These are phyloP conservation scores for Umbelopsis sp. DNA, from an alignment of 192 early-diverging fungal species.

Conservation along the genomic window DNA sequence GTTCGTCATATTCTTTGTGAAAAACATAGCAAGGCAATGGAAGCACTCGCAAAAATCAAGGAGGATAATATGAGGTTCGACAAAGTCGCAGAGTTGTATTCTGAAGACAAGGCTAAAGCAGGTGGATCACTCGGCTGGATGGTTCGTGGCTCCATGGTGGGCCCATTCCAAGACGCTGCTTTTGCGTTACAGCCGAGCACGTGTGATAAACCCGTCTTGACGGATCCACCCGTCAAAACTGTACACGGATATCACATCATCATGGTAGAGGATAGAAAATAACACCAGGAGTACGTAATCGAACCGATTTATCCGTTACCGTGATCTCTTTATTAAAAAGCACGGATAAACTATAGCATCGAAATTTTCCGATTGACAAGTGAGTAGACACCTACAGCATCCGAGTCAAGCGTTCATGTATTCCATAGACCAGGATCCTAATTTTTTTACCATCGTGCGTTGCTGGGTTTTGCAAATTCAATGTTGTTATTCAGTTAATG, in stretches of 20 bases:
- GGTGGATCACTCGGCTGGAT: constrained; percentile 67
- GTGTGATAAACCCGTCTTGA: constrained; percentile 65
- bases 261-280: constrained; percentile 57
- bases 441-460: no score
- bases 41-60: constrained; percentile 68
- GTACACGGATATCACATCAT: constrained; percentile 83
- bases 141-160: constrained; percentile 73
- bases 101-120: constrained; percentile 49
- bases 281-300: no score
- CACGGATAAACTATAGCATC: not conserved
- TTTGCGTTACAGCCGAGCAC: constrained; percentile 73
- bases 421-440: no score
- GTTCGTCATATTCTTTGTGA: constrained; percentile 87
- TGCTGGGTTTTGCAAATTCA: no score
- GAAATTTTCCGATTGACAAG: no score
- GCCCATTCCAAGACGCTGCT: constrained; percentile 79
- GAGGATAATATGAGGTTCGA: constrained; percentile 60
- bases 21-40: constrained; percentile 71
- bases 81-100: constrained; percentile 37
- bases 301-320: no score
- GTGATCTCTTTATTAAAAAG: not conserved
- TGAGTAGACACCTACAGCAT: no score
- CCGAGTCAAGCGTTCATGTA: no score
- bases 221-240: constrained; percentile 73
- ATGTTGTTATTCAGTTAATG: no score